Conservation (phyloP, 78 protist species). For the Thecamonas trahens region DNA sequence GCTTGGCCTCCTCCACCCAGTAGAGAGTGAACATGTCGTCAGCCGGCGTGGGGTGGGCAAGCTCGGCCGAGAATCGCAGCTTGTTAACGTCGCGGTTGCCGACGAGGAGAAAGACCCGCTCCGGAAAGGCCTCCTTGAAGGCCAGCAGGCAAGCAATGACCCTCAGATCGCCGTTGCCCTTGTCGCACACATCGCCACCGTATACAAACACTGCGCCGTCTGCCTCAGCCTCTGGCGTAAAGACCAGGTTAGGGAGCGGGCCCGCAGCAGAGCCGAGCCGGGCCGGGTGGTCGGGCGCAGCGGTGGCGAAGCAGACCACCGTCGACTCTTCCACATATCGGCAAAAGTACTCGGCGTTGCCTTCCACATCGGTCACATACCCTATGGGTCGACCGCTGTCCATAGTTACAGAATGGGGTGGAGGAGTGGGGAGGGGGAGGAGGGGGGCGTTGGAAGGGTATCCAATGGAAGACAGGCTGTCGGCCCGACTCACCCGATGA, state of each 20-base stretch:
- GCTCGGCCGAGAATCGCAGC: slow-evolving; percentile 10
- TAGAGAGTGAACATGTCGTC: too few relatives aligned
- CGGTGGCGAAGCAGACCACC: too few relatives aligned
- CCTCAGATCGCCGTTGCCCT: slow-evolving; percentile 22
- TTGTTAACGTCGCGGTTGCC: slow-evolving; percentile 42
- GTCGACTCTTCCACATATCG: not conserved
- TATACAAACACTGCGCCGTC: slow-evolving; percentile 6
- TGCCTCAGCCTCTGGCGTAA: too few relatives aligned
- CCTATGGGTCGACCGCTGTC: too few relatives aligned
- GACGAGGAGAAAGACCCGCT: slow-evolving; percentile 2
- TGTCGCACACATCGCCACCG: slow-evolving; percentile 32
- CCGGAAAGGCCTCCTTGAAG: slow-evolving; percentile 4
- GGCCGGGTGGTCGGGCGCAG: too few relatives aligned
- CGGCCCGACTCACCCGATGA: too few relatives aligned
- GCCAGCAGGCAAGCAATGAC: not conserved
- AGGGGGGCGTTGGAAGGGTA: too few relatives aligned
- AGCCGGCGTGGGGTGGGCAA: not conserved
- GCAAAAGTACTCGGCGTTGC: slow-evolving; percentile 10
- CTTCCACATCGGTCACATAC: slow-evolving; percentile 25
- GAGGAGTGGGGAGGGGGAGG: too few relatives aligned
- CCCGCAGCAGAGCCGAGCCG: too few relatives aligned
- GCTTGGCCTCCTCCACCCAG: slow-evolving; percentile 4
- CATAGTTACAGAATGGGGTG: too few relatives aligned
- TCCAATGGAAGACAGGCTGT: too few relatives aligned
- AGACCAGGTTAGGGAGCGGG: too few relatives aligned